A percentile compares a stretch with the other conserved stretches of the same genome.
Evolutionary conservation across 1,284 basidiomycete species (phyloP).

Genomic region (Trichosporon sp.): DNA sequence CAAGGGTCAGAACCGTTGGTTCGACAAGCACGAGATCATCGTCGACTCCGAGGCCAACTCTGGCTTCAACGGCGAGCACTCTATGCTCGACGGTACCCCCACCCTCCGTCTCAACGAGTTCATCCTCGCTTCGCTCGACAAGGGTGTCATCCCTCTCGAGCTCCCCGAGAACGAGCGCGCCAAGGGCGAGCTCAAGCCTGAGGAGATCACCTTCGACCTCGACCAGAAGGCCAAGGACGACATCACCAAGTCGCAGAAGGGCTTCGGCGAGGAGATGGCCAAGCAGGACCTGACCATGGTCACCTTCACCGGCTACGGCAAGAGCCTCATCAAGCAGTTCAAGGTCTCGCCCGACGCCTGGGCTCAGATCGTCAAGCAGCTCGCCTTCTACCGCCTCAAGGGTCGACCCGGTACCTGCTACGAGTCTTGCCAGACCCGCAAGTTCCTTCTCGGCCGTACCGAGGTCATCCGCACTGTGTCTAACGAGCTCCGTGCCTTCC

Average conservation of each 20-base stretch:
- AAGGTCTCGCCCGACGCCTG: constrained; percentile 91
- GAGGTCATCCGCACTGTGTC: constrained; percentile 90
- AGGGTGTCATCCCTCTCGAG: constrained; percentile 72
- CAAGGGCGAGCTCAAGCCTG: constrained; percentile 61
- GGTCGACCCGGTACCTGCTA: constrained; percentile 81
- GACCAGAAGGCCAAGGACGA: constrained; percentile 60
- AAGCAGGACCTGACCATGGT: constrained; percentile 82
- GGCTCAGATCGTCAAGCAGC: constrained; percentile 92
- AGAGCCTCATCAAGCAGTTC: constrained; percentile 83
- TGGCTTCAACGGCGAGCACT: constrained; percentile 71
- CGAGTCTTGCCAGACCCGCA: constrained; percentile 92
- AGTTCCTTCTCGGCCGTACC: constrained; percentile 87
- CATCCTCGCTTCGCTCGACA: constrained; percentile 73
- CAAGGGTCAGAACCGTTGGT: constrained; percentile 84
- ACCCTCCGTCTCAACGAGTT: constrained; percentile 96
- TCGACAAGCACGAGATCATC: constrained; percentile 95
- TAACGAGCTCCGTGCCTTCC: constrained; percentile 81
- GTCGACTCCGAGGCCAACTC: constrained; percentile 92
- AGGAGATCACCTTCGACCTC: constrained; percentile 73
- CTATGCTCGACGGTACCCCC: constrained; percentile 78
- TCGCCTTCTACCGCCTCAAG: constrained; percentile 88
- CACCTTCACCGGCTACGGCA: constrained; percentile 91
- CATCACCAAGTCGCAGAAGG: constrained; percentile 63
- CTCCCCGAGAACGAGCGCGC: constrained; percentile 54
- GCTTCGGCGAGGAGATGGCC: constrained; percentile 76